A percentile compares a stretch with the other conserved stretches of the same genome.
Conservation (phyloP, 148 eudicot species). For the Cornus kousa region DNA sequence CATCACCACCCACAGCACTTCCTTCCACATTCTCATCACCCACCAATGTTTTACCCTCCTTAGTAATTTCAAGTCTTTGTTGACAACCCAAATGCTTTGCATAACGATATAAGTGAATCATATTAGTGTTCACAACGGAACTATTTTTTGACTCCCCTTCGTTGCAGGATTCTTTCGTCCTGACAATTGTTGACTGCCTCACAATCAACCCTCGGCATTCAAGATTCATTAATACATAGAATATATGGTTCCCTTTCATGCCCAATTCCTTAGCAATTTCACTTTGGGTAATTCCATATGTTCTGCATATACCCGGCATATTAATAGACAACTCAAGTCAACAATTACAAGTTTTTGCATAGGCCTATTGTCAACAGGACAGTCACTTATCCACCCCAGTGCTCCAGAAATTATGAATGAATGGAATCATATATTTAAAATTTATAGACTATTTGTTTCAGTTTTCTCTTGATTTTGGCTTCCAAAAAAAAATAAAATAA, state of each 20-base stretch:
- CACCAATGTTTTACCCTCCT: slow-evolving; percentile 41
- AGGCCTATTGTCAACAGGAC: background rate
- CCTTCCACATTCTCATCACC: slow-evolving; percentile 36
- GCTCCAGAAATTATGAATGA: too few relatives aligned
- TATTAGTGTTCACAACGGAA: slow-evolving; percentile 67
- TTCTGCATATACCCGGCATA: slow-evolving; percentile 37
- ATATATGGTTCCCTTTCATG: slow-evolving; percentile 60
- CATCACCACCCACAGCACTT: slow-evolving; percentile 33
- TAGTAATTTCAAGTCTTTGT: slow-evolving; percentile 83
- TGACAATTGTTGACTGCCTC: slow-evolving; percentile 72
- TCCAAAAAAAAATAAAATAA: too few relatives aligned
- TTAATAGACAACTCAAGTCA: slow-evolving; percentile 14
- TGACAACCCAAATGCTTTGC: slow-evolving; percentile 79
- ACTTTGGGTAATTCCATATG: slow-evolving; percentile 71
- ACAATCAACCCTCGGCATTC: slow-evolving; percentile 81
- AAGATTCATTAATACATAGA: slow-evolving; percentile 69
- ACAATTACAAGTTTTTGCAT: background rate
- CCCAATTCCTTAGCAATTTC: slow-evolving; percentile 78
- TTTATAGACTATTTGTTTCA: too few relatives aligned
- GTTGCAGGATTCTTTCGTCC: slow-evolving; percentile 59
- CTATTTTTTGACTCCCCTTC: slow-evolving; percentile 44
- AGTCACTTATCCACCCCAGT: too few relatives aligned
- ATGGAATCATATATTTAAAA: too few relatives aligned
- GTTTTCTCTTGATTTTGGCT: too few relatives aligned
- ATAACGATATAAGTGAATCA: slow-evolving; percentile 80